Conservation (phyloP, 1,284 basidiomycete genomes). For the Cystobasidiaceae sp. region DNA sequence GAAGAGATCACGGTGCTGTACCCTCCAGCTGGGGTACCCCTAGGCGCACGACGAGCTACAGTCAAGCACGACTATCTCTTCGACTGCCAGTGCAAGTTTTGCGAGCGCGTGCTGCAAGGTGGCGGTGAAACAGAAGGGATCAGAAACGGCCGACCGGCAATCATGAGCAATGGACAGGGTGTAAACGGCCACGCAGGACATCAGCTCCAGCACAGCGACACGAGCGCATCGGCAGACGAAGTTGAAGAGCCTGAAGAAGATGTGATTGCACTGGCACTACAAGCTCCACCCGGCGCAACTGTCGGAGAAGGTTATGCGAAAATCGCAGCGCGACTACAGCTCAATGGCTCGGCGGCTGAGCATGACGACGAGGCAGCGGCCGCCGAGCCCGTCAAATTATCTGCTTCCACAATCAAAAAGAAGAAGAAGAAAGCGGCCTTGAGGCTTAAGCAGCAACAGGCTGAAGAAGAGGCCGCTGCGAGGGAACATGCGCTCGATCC, state of each 20-base stretch:
- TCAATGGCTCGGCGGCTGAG: too few relatives aligned
- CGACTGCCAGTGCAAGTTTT: conserved; percentile 18
- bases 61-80: conserved; percentile 27
- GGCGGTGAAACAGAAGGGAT: too few relatives aligned
- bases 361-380: background rate
- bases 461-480: conserved; percentile 1
- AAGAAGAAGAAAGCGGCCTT: conserved; percentile 17
- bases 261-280: conserved; percentile 4
- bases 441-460: background rate
- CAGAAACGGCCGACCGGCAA: background rate
- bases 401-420: conserved; percentile 13
- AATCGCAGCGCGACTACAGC: background rate
- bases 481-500: conserved; percentile 18
- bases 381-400: background rate
- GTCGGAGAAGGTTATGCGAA: conserved; percentile 9
- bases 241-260: conserved; percentile 2
- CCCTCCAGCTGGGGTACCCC: background rate
- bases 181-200: too few relatives aligned
- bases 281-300: conserved; percentile 12
- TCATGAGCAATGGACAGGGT: background rate
- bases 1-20: conserved; percentile 32
- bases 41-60: background rate
- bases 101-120: background rate
- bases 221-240: background rate
- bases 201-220: too few relatives aligned